phyloP scores from a whole-genome alignment of 1,284 basidiomycete genomes.

The Ustilago hordei region DNA sequence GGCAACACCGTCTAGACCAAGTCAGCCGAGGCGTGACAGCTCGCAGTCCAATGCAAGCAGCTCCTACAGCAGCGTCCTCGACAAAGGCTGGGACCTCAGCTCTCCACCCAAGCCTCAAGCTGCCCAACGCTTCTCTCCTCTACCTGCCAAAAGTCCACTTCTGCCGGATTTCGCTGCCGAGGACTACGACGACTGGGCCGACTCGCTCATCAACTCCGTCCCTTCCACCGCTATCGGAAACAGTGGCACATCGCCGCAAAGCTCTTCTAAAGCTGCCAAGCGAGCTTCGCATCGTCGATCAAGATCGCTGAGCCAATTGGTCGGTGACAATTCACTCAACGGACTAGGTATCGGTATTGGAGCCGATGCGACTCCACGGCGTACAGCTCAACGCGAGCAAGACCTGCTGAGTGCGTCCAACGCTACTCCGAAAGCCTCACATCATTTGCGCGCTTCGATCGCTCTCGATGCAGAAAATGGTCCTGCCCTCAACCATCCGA shows the following conservation, averaged over 20 bases:
- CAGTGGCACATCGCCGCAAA: not conserved
- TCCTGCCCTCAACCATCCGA: not conserved
- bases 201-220: slow-evolving; percentile 43
- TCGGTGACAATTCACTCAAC: slow-evolving; percentile 18
- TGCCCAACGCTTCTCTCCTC: slow-evolving; percentile 2
- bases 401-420: slow-evolving; percentile 20
- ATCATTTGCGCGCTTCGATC: slow-evolving; percentile 26
- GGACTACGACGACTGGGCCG: slow-evolving; percentile 52
- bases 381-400: slow-evolving; percentile 13
- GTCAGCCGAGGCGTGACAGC: slow-evolving; percentile 23
- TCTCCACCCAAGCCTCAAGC: slow-evolving; percentile 18
- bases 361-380: slow-evolving; percentile 28
- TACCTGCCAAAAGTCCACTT: slow-evolving; percentile 47
- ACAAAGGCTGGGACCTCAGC: slow-evolving; percentile 49
- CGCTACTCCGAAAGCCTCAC: slow-evolving; percentile 39
- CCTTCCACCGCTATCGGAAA: slow-evolving; percentile 10
- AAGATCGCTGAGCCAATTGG: slow-evolving; percentile 20
- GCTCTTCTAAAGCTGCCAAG: not conserved
- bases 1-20: slow-evolving; percentile 2
- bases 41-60: slow-evolving; percentile 49
- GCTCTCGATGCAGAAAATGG: slow-evolving; percentile 16
- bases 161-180: slow-evolving; percentile 51
- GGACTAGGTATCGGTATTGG: slow-evolving; percentile 41
- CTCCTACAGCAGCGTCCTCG: slow-evolving; percentile 56
- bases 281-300: slow-evolving; percentile 24